These are phyloP conservation scores for Elaeis guineensis DNA, from an alignment of 176 grass and related monocot species.

Conservation along the genomic window DNA sequence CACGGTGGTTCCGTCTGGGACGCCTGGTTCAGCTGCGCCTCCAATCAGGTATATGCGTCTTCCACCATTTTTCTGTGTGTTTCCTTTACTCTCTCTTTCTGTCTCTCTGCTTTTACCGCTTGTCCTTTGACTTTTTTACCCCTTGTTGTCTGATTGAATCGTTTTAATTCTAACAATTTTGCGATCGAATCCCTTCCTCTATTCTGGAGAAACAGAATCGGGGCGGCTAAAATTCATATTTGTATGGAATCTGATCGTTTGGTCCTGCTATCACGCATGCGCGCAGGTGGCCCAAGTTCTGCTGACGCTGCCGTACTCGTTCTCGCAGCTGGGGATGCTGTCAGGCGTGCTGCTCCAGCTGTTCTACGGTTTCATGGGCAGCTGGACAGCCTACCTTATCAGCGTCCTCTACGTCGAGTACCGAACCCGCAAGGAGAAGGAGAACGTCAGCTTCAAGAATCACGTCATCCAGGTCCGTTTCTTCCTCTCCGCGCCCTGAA, in stretches of 20 bases:
- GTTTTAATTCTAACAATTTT: too few species aligned
- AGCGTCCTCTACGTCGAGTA: constrained; percentile 21
- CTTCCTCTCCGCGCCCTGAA: background rate
- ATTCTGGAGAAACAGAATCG: too few species aligned
- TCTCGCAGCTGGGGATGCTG: constrained; percentile 24
- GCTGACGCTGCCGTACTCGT: constrained; percentile 23
- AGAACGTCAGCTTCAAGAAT: constrained; percentile 20
- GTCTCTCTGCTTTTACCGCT: too few species aligned
- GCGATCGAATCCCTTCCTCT: too few species aligned
- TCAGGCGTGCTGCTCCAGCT: constrained; percentile 8
- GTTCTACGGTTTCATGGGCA: constrained; percentile 16
- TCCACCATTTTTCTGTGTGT: too few species aligned
- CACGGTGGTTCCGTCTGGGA: constrained; percentile 9
- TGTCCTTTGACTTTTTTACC: too few species aligned
- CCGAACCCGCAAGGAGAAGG: constrained; percentile 17
- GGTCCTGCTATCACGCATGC: background rate
- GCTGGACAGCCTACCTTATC: constrained; percentile 23
- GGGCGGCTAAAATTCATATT: too few species aligned
- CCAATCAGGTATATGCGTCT: background rate
- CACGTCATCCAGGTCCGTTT: constrained; percentile 16
- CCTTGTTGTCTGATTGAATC: too few species aligned
- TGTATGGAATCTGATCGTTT: too few species aligned
- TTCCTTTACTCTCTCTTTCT: too few species aligned
- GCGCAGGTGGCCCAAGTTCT: constrained; percentile 18
- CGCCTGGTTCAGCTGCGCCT: constrained; percentile 13